Evolutionary conservation across 2,329 filamentous ascomycete genomes (phyloP), one percentile per base, ranked within the genome.

Genomic region (Aquanectria penicillioides): DNA sequence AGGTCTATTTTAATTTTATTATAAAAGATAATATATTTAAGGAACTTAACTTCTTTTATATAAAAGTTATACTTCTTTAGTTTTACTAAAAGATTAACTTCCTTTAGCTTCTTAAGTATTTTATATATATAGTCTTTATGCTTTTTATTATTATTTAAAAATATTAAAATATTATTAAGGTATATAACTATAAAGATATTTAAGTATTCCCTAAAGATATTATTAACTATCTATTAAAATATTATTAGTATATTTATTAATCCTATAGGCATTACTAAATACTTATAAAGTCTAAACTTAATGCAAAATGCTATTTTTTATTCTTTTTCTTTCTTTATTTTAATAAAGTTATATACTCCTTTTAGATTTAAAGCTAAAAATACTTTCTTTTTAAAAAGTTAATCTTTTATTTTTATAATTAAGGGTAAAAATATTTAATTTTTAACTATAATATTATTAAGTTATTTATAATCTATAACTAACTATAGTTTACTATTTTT

Each of bases 251-350:
- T n/a, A n/a, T n/a, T n/a, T n/a, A n/a, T n/a, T 61, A 59, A 74
- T 71, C 18, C 79, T 65, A 28, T 71, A 43, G 33, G 68, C 78
- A 59, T 79, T 53, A 61, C 63, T 78, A 10, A 66, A 52, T n/a
- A n/a, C n/a, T n/a, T n/a, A n/a, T n/a, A n/a, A n/a, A n/a, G n/a
- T 40, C 69, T 63, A 61, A 71, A 77, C 22, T 67, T 47, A 2
- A 64, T 77, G 17, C 57, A 25, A 52, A 78, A 79, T 1, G 66
- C 66, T 13, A 62, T 77, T 51, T 74, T 76, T 66, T 62, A 76
- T 62, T 77, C 65, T 44, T 78, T 50, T 10, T 69, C 67, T 66
- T 66, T 22, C 17, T 59, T 64, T 17, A 79, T 76, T 9, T 62
- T 25, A 2, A 78, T 71, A 2, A 65, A 34, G 37, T 78, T 69